Conservation (phyloP, 371 early-diverging fungal genomes). For the Mortierella sp. region DNA sequence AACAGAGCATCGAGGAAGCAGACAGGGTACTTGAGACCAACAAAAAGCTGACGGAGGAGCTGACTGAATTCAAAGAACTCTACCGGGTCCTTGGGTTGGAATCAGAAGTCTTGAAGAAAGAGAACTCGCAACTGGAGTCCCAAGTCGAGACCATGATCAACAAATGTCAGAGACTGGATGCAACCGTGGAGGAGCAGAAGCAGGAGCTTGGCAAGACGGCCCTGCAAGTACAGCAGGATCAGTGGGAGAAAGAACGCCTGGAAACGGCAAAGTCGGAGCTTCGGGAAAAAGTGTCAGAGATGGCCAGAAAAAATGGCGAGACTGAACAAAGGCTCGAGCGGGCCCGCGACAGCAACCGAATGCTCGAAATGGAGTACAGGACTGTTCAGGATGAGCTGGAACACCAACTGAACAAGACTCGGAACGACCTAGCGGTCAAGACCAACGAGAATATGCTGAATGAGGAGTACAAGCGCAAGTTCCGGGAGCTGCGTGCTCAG, state of each 20-base stretch:
- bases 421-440: slow-evolving; percentile 34
- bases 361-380: slow-evolving; percentile 35
- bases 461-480: slow-evolving; percentile 45
- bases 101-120: slow-evolving; percentile 19
- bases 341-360: slow-evolving; percentile 24
- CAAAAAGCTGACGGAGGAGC: slow-evolving; percentile 13
- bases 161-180: slow-evolving; percentile 6
- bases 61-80: slow-evolving; percentile 10
- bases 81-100: slow-evolving; percentile 7
- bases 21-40: slow-evolving; percentile 15
- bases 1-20: slow-evolving; percentile 11
- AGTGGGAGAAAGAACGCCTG: slow-evolving; percentile 35
- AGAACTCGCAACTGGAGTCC: slow-evolving; percentile 12
- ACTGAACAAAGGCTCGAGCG: slow-evolving; percentile 42
- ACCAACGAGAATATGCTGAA: slow-evolving; percentile 33
- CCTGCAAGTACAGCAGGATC: slow-evolving; percentile 35
- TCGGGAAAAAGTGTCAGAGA: slow-evolving; percentile 28
- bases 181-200: slow-evolving; percentile 32
- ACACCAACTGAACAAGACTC: slow-evolving; percentile 28
- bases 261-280: slow-evolving; percentile 36
- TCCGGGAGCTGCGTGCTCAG: slow-evolving; percentile 46
- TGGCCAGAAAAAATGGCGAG: slow-evolving; percentile 39
- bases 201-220: slow-evolving; percentile 12
- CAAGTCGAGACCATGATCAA: slow-evolving; percentile 6
- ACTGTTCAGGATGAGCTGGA: slow-evolving; percentile 51